Base-by-base conservation (phyloP, 768 basidiomycete species). In the Lentinus tigrinus region DNA sequence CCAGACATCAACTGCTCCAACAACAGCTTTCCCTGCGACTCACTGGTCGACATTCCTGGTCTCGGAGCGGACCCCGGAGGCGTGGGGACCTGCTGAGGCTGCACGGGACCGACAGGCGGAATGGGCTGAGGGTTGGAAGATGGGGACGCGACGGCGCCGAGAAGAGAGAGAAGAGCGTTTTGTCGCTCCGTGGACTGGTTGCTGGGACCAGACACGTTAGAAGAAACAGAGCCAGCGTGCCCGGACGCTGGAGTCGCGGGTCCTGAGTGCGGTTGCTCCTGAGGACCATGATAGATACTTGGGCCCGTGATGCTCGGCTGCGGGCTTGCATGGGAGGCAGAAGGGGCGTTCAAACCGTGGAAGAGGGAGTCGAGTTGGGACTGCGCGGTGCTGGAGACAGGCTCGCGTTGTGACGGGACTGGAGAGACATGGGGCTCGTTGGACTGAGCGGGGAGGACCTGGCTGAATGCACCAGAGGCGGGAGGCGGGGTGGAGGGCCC, bases 1-100 rank as follows among this genome's bases (percentile, higher is more conserved):
- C 88, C 87, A 56, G 85, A 78, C 85, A 93, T 89, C 58, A 93
- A 76, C 68, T 91, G 88, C 63, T 93, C 91, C 59, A 93, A 73
- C 63, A 93, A 70, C 59, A 85, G 77, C 74, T 91, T 90, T 56
- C 87, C 85, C 69, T 89, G 88, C 0, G 82, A 72, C 60, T 90
- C 87, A 64, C 79, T 69, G 60, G 79, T 82, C 13, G 81, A 75
- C 4, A 84, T 81, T 53, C 78, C 78, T 14, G 85, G 77, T 61
- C 80, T 77, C 17, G 65, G 68, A 11, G 84, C 70, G 0, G 80
- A 82, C 1, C 81, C 79, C 24, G 89, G 89, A 11, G 88, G 88
- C 0, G 87, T 86, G 13, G 88, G 87, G 40, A 87, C 75, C 67
- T 89, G 88, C 64, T 85, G 87, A 11, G 81, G 73, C 26, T 70